These are phyloP conservation scores for Alternaria viburni DNA, from an alignment of 2,329 filamentous ascomycete genomes.

Conservation along the genomic window DNA sequence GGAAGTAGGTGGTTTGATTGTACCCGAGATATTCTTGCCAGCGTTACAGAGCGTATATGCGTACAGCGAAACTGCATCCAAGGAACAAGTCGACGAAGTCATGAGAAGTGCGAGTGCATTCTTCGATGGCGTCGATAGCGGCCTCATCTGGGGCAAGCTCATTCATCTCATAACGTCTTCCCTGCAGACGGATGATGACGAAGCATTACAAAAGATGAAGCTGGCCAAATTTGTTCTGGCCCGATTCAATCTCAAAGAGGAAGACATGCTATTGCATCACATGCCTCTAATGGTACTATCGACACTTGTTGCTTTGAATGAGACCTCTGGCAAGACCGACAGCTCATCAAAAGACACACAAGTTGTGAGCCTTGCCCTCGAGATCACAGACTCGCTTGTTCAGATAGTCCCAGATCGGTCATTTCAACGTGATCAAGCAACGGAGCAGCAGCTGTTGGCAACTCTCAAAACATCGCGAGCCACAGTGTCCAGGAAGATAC, in stretches of 20 bases:
- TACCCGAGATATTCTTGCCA: conserved; percentile 87
- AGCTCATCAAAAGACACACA: conserved; percentile 17
- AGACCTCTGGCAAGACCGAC: conserved; percentile 27
- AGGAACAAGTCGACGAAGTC: conserved; percentile 80
- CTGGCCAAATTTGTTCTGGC: conserved; percentile 81
- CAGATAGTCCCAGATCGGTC: conserved; percentile 47
- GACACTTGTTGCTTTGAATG: conserved; percentile 58
- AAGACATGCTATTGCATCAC: conserved; percentile 91
- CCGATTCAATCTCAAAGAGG: conserved; percentile 92
- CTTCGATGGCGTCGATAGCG: conserved; percentile 96
- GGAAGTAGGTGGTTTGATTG: conserved; percentile 91
- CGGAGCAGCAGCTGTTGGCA: conserved; percentile 10
- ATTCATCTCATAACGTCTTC: conserved; percentile 66
- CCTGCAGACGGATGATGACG: conserved; percentile 56
- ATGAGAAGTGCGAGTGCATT: conserved; percentile 92
- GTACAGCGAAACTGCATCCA: conserved; percentile 72
- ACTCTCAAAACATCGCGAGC: conserved; percentile 10
- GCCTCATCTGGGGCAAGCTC: conserved; percentile 87
- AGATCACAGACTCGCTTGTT: conserved; percentile 47
- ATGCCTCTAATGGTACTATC: conserved; percentile 78
- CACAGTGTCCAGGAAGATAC: conserved; percentile 27
- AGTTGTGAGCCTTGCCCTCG: conserved; percentile 36
- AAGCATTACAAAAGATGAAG: conserved; percentile 67
- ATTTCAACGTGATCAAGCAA: conserved; percentile 21
- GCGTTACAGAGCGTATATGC: conserved; percentile 79